These are phyloP conservation scores for Fusarium torreyae DNA, from an alignment of 2,329 filamentous ascomycete genomes.

Conservation along the genomic window DNA sequence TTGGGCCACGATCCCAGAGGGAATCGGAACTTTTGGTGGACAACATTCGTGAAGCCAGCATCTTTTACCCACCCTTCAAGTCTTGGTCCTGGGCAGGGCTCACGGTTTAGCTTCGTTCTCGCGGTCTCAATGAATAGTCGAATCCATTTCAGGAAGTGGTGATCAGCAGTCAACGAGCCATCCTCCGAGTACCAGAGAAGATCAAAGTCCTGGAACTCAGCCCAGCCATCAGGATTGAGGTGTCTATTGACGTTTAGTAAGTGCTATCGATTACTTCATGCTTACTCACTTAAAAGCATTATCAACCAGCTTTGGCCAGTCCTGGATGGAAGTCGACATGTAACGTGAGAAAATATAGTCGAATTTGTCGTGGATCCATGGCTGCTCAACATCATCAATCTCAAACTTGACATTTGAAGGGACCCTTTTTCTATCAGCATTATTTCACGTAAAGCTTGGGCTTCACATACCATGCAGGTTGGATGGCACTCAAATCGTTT, in stretches of 20 bases:
- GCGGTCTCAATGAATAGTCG: conserved; percentile 37
- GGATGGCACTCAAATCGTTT: conserved; percentile 53
- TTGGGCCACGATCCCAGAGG: conserved; percentile 48
- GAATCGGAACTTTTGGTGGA: conserved; percentile 50
- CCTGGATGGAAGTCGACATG: conserved; percentile 52
- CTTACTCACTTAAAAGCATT: conserved; percentile 41
- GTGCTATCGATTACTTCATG: too few species aligned
- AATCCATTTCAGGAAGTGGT: conserved; percentile 45
- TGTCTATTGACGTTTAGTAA: too few species aligned
- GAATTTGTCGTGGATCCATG: conserved; percentile 51
- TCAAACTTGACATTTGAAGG: conserved; percentile 56
- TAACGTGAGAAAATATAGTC: conserved; percentile 57
- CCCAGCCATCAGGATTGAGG: conserved; percentile 56
- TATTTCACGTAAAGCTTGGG: too few species aligned
- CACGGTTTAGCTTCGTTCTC: conserved; percentile 34
- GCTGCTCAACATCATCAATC: conserved; percentile 55
- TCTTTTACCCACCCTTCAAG: conserved; percentile 52
- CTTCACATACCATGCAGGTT: conserved; percentile 46
- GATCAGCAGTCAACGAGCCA: conserved; percentile 43
- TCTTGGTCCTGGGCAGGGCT: conserved; percentile 44
- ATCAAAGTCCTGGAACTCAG: conserved; percentile 51
- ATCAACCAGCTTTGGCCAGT: conserved; percentile 50
- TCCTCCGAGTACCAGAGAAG: conserved; percentile 50
- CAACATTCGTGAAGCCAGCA: conserved; percentile 56
- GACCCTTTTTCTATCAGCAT: conserved; percentile 29